These are phyloP conservation scores for Macrocybe gigantea DNA, from an alignment of 768 basidiomycete genomes.

Conservation along the genomic window DNA sequence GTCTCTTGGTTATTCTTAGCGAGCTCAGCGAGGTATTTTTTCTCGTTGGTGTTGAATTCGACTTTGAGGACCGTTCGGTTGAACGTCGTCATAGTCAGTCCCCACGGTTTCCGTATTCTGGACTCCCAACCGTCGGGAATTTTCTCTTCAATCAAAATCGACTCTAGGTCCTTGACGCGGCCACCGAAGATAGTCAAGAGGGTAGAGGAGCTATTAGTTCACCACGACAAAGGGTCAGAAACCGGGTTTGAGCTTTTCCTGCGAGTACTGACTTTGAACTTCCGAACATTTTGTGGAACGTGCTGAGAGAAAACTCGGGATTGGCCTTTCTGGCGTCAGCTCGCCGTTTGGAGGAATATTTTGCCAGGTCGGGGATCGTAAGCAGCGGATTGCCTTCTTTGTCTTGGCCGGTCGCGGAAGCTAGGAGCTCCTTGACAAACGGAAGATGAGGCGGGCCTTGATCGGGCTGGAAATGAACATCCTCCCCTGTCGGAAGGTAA, in stretches of 20 bases:
- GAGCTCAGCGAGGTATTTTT: constrained; percentile 18
- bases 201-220: constrained; percentile 46
- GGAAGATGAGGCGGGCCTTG: constrained; percentile 47
- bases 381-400: constrained; percentile 38
- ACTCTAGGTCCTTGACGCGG: constrained; percentile 43
- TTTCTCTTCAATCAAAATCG: constrained; percentile 62
- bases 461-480: constrained; percentile 36
- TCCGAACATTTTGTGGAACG: constrained; percentile 56
- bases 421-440: constrained; percentile 51
- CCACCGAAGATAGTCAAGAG: constrained; percentile 66
- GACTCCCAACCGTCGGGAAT: constrained; percentile 71
- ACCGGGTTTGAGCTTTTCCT: not conserved
- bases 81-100: constrained; percentile 54
- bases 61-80: constrained; percentile 42
- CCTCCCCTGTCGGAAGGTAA: constrained; percentile 34
- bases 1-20: not conserved
- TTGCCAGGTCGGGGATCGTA: constrained; percentile 55
- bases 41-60: constrained; percentile 32
- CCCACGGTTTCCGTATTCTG: constrained; percentile 42
- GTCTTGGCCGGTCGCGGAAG: constrained; percentile 54
- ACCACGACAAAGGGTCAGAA: not conserved
- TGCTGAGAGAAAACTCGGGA: constrained; percentile 44
- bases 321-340: constrained; percentile 49
- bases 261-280: constrained; percentile 53
- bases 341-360: constrained; percentile 53